Base-by-base conservation (phyloP, 73 alveolate genomes). In the Paramecium tetraurelia region DNA sequence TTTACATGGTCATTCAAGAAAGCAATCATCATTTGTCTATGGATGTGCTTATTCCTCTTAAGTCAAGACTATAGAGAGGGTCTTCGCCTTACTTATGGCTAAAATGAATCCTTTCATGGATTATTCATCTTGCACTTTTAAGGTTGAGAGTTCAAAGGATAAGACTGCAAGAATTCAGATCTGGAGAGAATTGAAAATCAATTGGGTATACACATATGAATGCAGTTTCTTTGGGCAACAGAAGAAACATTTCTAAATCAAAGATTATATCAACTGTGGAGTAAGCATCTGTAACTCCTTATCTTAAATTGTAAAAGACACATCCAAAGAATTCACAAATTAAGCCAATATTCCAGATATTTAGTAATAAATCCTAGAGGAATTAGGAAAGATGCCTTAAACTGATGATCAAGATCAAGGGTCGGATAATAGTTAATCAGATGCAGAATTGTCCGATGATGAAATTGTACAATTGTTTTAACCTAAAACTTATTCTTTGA, bases 1-100 rank as follows among this genome's bases (percentile, higher is more conserved):
- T 85, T 92, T 95, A 92, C 98, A 95, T 93, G 97, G 97, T 3
- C 98, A 95, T 70, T 85, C 95, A 27, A 94, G 95, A 76, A 95
- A 95, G 27, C 21, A 69, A 80, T 69, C 85, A 20, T 69, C 93
- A 7, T 87, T 87, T 80, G 85, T 87, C 20, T 87, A 87, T 69
- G 93, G 93, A 35, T 87, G 93, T 41, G 85, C 93, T 22, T 87
- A 87, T 31, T 53, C 59, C 0, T 76, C 89, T 58, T 75, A 87
- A 40, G 93, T 69, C 44, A 75, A 75, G 5, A 58, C 86, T 70
- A 86, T 94, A 46, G 93, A 93, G 70, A 93, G 97, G 33, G 93
- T 95, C 0, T 95, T 95, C 38, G 97, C 98, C 1, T 88, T 92
- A 53, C 86, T 95, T 35, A 53, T 96, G 92, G 83, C 96, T 0